Base-by-base conservation (phyloP, 2,329 filamentous ascomycete genomes). In the Trichoderma koningiopsis region DNA sequence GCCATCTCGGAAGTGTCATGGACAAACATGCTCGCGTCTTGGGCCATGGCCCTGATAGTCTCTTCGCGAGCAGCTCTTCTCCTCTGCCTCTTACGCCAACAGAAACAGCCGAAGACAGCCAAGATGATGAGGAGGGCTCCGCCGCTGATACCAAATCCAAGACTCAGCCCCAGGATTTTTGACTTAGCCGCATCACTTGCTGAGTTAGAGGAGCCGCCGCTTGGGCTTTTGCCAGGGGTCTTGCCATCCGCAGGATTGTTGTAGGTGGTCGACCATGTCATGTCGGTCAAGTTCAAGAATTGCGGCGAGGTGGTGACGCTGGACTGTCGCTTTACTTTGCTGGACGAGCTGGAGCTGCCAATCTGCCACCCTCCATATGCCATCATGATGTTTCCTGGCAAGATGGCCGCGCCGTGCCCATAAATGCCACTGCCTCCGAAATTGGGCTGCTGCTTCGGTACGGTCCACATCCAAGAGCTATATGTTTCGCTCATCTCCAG, bases 401-500 rank as follows among this genome's bases (percentile, higher is more conserved):
- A 78, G 67, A 91, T 80, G 1, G 83, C 85, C 1, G 89, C 88
- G 0, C 88, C 89, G 73, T 91, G 89, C 0, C 89, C 89, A 74
- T 87, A 91, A 0, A 90, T 79, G 0, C 85, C 87, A 0, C 85
- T 87, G 0, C 75, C 67, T 0, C 77, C 82, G 16, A 78, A 76
- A 1, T 64, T 19, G 6, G 82, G 85, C 76, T 85, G 85, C 4
- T 82, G 75, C 0, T 81, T 75, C 0, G 92, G 92, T 0, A 91
- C 81, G 1, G 81, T 83, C 92, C 92, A 96, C 71, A 83, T 80
- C 92, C 92, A 95, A 37, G 87, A 83, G 10, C 90, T 91, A 76
- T 92, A 96, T 4, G 89, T 89, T 70, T 90, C 86, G 7, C 91
- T 92, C 69, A 97, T 84, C 69, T 92, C 84, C 3, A 98, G 82